Percentiles rank a stretch among this genome's conserved stretches.
phyloP scores from a whole-genome alignment of 306 rosid genomes.

The Lupinus albus region DNA sequence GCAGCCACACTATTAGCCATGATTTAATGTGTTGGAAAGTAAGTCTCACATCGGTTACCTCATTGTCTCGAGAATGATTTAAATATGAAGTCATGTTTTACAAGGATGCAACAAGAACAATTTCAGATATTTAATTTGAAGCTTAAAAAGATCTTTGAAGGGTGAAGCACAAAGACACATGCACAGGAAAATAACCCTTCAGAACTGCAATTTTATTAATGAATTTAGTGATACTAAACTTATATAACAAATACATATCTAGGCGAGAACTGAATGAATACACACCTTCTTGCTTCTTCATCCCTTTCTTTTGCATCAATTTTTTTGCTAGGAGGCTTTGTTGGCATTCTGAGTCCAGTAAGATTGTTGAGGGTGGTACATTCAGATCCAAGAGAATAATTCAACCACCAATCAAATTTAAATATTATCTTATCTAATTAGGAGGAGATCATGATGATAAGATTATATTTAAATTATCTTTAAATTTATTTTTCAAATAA shows the following conservation, averaged over 20 bases:
- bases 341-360: too few species aligned
- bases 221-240: constrained; percentile 17
- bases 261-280: constrained; percentile 22
- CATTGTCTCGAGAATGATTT: too few species aligned
- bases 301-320: constrained; percentile 92
- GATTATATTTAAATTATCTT: too few species aligned
- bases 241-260: constrained; percentile 14
- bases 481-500: too few species aligned
- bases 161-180: neutral
- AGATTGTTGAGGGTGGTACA: too few species aligned
- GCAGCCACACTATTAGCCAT: constrained; percentile 5
- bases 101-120: constrained; percentile 16
- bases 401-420: too few species aligned
- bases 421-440: too few species aligned
- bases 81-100: too few species aligned
- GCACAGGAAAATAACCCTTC: neutral
- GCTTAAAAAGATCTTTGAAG: neutral
- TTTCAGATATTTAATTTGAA: neutral
- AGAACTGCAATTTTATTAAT: constrained; percentile 12
- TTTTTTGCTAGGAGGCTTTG: constrained; percentile 99
- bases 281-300: constrained; percentile 94
- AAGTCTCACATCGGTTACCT: too few species aligned
- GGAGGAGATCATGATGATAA: too few species aligned
- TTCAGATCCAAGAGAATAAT: too few species aligned
- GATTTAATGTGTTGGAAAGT: too few species aligned